Evolutionary conservation across 2,329 filamentous ascomycete genomes (phyloP).

Genomic region (Sporothrix curviconia): DNA sequence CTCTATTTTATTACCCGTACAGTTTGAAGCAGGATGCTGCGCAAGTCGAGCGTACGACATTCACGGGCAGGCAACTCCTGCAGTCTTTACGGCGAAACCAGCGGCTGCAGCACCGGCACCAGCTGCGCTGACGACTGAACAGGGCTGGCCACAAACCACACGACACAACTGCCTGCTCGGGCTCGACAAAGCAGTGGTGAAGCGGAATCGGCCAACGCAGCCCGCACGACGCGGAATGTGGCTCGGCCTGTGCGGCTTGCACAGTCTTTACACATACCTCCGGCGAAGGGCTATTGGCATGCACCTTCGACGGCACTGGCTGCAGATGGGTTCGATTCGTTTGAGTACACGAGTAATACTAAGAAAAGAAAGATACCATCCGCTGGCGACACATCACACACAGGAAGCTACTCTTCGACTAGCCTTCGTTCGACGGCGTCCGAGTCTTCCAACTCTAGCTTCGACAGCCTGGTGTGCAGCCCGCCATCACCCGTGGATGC

Average conservation of each 20-base stretch:
- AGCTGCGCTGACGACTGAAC: background rate
- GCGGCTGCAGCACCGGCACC: background rate
- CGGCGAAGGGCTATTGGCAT: conserved; percentile 34
- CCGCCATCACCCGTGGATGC: conserved; percentile 27
- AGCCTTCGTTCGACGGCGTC: conserved; percentile 28
- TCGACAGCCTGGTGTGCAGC: conserved; percentile 9
- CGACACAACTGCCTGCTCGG: background rate
- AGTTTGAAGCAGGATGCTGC: conserved; percentile 42
- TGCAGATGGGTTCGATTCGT: conserved; percentile 87
- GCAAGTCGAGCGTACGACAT: conserved; percentile 37
- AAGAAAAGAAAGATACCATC: conserved; percentile 98
- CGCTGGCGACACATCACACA: conserved; percentile 60
- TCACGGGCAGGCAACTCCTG: background rate
- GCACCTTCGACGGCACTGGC: conserved; percentile 63
- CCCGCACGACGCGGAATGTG: conserved; percentile 12
- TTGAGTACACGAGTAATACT: conserved; percentile 98
- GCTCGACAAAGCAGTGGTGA: conserved; percentile 47
- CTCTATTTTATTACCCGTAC: conserved; percentile 70
- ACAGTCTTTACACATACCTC: conserved; percentile 2
- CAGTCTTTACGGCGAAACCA: background rate
- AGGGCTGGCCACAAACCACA: background rate
- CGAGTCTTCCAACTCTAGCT: conserved; percentile 21
- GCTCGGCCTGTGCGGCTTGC: conserved; percentile 8
- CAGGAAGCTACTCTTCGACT: conserved; percentile 34
- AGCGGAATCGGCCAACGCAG: conserved; percentile 37